Conservation (phyloP, 257 asterid genomes). For the Solanum peruvianum region DNA sequence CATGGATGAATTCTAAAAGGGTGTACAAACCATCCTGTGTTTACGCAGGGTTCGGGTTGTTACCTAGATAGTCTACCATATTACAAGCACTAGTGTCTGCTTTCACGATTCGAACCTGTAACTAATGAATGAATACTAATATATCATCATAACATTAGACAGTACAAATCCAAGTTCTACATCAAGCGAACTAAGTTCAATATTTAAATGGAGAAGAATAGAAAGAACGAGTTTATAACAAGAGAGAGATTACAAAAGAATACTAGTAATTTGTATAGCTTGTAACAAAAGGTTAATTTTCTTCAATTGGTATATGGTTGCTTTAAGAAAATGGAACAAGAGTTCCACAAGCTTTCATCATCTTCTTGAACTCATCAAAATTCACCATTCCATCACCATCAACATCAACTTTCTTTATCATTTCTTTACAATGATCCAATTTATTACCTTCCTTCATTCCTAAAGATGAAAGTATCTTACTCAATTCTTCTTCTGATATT, state of each 20-base stretch:
- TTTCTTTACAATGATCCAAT: slow-evolving; percentile 56
- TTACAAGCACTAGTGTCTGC: neutral
- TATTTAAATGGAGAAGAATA: neutral
- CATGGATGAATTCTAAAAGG: neutral
- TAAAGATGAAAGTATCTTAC: slow-evolving; percentile 51
- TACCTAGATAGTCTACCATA: neutral
- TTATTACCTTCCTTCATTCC: slow-evolving; percentile 55
- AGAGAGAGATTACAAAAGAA: neutral
- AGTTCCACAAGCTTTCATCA: slow-evolving; percentile 56
- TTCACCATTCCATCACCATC: slow-evolving; percentile 94
- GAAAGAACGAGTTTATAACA: neutral
- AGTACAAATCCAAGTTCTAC: neutral
- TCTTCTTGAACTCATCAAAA: slow-evolving; percentile 58
- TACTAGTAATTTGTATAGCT: neutral
- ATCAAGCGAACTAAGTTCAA: neutral
- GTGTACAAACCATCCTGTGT: neutral
- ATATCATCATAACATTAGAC: neutral
- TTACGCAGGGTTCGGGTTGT: too few species aligned
- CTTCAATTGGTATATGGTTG: neutral
- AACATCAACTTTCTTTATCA: slow-evolving; percentile 65
- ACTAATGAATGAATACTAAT: neutral
- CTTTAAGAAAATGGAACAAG: slow-evolving; percentile 27
- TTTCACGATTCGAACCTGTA: too few species aligned
- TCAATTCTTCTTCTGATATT: slow-evolving; percentile 59
- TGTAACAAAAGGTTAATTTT: neutral